phyloP scores from a whole-genome alignment of 768 basidiomycete genomes.

The Lentinula sp. region DNA sequence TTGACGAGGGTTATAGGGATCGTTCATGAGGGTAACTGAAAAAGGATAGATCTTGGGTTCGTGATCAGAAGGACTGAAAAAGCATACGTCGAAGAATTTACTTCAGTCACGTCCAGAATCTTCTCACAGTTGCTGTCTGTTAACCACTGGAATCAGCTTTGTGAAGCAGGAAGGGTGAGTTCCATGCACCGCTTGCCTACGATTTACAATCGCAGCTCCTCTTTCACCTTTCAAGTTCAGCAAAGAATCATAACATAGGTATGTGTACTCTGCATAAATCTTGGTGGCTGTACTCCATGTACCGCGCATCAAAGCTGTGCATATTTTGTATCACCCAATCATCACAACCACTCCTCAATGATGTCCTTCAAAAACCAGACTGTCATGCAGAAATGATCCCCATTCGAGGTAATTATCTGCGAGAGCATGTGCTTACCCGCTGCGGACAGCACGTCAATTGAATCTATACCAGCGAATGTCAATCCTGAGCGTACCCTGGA shows the following conservation, averaged over 20 bases:
- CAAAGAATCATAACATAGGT: background rate
- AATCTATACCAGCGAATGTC: background rate
- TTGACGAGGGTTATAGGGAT: background rate
- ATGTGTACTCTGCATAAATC: background rate
- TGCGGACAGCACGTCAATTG: background rate
- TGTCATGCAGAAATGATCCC: background rate
- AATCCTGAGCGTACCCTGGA: background rate
- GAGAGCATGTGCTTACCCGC: conserved; percentile 1
- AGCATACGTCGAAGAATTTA: background rate
- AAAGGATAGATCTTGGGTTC: background rate
- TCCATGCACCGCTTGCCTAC: background rate
- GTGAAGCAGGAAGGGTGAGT: background rate
- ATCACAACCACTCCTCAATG: background rate
- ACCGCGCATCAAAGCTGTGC: too few relatives aligned
- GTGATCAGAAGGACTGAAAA: background rate
- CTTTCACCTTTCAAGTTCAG: background rate
- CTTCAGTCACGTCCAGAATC: background rate
- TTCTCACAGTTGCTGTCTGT: background rate
- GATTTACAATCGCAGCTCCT: background rate
- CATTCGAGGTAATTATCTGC: background rate
- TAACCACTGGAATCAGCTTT: background rate
- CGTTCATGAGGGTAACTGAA: conserved; percentile 1
- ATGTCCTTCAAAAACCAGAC: background rate
- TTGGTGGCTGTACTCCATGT: background rate
- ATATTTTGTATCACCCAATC: background rate